phyloP scores from a whole-genome alignment of 345 rosid genomes.

The Hirschfeldia incana region DNA sequence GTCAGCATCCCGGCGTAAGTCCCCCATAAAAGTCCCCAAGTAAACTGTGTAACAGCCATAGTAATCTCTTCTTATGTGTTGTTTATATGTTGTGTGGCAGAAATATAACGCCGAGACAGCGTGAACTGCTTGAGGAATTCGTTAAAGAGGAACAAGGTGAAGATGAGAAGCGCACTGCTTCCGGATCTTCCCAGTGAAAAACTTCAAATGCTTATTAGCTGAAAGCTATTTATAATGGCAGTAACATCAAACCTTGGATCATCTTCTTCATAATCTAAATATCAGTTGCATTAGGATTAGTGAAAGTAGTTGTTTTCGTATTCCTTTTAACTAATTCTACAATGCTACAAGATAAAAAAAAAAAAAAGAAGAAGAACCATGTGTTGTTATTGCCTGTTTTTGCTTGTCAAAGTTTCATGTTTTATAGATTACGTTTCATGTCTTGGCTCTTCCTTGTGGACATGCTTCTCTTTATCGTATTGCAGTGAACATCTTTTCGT shows the following conservation, averaged over 20 bases:
- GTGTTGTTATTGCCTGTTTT: constrained; percentile 14
- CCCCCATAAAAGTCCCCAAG: neutral
- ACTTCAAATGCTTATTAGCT: neutral
- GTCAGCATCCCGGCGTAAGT: constrained; percentile 89
- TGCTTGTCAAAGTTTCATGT: neutral
- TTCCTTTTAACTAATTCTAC: constrained; percentile 9
- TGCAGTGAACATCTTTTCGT: neutral
- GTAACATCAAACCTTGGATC: neutral
- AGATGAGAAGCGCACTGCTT: constrained; percentile 61
- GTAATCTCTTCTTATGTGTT: neutral
- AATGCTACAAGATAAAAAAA: neutral
- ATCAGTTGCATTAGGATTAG: constrained; percentile 27
- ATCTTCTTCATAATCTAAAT: constrained; percentile 12
- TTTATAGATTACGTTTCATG: constrained; percentile 4
- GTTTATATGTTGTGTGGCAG: constrained; percentile 41
- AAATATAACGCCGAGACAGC: constrained; percentile 76
- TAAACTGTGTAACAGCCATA: neutral
- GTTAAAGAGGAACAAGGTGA: constrained; percentile 90
- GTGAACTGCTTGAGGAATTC: constrained; percentile 87
- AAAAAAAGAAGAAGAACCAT: constrained; percentile 4
- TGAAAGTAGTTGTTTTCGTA: constrained; percentile 18
- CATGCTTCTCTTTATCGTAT: neutral
- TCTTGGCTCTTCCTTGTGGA: neutral
- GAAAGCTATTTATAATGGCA: constrained; percentile 12
- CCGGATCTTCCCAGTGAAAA: constrained; percentile 72